Percentiles rank a stretch among this genome's conserved stretches.
Evolutionary conservation across 192 early-diverging fungal species (phyloP).

Genomic region (Coemansia sp.): DNA sequence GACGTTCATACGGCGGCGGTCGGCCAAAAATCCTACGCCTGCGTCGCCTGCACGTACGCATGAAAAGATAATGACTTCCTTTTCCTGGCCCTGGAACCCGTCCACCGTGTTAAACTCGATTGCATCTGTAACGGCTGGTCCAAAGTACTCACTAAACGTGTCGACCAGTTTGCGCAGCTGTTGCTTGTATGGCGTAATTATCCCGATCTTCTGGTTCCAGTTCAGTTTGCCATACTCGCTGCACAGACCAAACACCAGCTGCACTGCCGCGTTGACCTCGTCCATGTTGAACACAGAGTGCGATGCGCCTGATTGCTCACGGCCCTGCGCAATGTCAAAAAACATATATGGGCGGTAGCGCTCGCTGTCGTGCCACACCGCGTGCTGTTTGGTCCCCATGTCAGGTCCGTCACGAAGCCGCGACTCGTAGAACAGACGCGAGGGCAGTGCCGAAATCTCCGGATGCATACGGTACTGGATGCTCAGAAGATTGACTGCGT

Average conservation of each 20-base stretch:
- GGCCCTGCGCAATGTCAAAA: slow-evolving; percentile 67
- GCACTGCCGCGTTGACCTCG: slow-evolving; percentile 75
- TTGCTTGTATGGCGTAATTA: slow-evolving; percentile 93
- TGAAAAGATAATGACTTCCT: slow-evolving; percentile 94
- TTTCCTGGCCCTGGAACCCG: slow-evolving; percentile 97
- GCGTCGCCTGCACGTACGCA: slow-evolving; percentile 77
- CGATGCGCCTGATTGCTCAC: slow-evolving; percentile 62
- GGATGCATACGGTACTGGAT: slow-evolving; percentile 99
- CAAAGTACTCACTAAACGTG: slow-evolving; percentile 67
- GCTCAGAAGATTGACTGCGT: slow-evolving; percentile 74
- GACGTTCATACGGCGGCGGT: slow-evolving; percentile 89
- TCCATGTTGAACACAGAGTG: slow-evolving; percentile 75
- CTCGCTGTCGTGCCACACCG: slow-evolving; percentile 68
- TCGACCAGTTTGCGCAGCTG: slow-evolving; percentile 74
- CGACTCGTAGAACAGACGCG: slow-evolving; percentile 75
- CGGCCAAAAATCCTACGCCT: slow-evolving; percentile 80
- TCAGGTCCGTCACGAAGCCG: slow-evolving; percentile 72
- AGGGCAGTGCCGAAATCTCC: slow-evolving; percentile 80
- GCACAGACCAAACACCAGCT: slow-evolving; percentile 68
- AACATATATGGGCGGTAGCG: slow-evolving; percentile 77
- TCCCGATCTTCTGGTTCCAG: slow-evolving; percentile 72
- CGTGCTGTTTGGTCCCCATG: slow-evolving; percentile 61
- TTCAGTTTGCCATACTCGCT: slow-evolving; percentile 57
- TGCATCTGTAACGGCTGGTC: slow-evolving; percentile 59
- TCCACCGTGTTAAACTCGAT: slow-evolving; percentile 96